A percentile compares a stretch with the other conserved stretches of the same genome.
phyloP scores from a whole-genome alignment of 2,329 filamentous ascomycete species.

The Gaeumannomyces sp. region DNA sequence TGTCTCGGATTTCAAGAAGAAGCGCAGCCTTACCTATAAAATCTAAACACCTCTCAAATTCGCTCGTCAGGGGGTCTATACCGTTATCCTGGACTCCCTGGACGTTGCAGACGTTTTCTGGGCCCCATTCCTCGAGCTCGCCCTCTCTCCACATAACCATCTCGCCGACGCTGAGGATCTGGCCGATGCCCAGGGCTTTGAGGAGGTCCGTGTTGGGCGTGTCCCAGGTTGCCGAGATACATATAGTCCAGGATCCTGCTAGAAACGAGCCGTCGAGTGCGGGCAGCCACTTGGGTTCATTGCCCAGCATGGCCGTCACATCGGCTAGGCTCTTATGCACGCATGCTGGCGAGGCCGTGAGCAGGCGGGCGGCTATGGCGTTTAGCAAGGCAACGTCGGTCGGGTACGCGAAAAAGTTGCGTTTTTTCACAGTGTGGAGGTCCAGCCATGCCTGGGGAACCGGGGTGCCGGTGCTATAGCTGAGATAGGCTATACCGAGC shows the following conservation, averaged over 20 bases:
- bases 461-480: slow-evolving; percentile 78
- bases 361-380: slow-evolving; percentile 66
- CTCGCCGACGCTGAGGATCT: slow-evolving; percentile 90
- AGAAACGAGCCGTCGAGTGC: slow-evolving; percentile 81
- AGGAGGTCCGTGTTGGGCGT: slow-evolving; percentile 84
- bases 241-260: slow-evolving; percentile 87
- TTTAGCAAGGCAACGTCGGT: slow-evolving; percentile 81
- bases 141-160: slow-evolving; percentile 72
- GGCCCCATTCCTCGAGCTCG: slow-evolving; percentile 65
- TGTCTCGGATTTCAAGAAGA: not conserved
- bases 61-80: slow-evolving; percentile 80
- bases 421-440: slow-evolving; percentile 70
- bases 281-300: slow-evolving; percentile 73
- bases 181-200: slow-evolving; percentile 70
- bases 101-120: slow-evolving; percentile 72
- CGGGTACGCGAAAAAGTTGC: slow-evolving; percentile 95
- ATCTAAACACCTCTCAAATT: slow-evolving; percentile 78
- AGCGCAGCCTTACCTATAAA: slow-evolving; percentile 73
- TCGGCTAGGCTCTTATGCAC: slow-evolving; percentile 44
- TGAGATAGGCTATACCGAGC: slow-evolving; percentile 84
- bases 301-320: slow-evolving; percentile 43
- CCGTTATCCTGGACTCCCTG: slow-evolving; percentile 93
- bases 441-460: slow-evolving; percentile 82
- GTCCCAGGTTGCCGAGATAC: slow-evolving; percentile 88
- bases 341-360: slow-evolving; percentile 60